phyloP scores from a whole-genome alignment of 202 grass and related monocot genomes.

The Brachypodium distachyon region DNA sequence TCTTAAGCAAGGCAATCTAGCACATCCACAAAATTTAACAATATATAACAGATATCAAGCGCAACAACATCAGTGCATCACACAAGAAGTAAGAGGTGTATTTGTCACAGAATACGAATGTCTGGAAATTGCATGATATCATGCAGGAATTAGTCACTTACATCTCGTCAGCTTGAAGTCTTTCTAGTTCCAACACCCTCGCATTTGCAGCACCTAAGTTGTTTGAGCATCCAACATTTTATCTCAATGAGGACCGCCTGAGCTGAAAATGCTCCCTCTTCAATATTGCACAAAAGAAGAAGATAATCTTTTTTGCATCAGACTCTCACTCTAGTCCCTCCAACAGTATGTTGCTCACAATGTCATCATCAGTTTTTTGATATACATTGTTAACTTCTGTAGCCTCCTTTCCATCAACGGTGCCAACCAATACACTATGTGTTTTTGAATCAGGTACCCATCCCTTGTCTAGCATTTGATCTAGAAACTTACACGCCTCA shows the following conservation, averaged over 20 bases:
- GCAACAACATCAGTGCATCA: not conserved
- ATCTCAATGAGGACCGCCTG: not conserved
- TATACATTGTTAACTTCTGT: constrained; percentile 5
- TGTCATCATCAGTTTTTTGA: constrained; percentile 18
- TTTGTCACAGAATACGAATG: not conserved
- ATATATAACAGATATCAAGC: not conserved
- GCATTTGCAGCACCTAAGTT: not conserved
- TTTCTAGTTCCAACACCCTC: not conserved
- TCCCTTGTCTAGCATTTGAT: constrained; percentile 56
- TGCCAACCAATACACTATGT: constrained; percentile 41
- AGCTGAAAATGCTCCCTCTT: not conserved
- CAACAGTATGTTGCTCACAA: constrained; percentile 48
- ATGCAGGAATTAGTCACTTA: not conserved
- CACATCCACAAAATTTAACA: not conserved
- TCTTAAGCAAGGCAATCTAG: not conserved
- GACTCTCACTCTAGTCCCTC: constrained; percentile 42
- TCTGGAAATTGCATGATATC: not conserved
- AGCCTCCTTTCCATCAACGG: not conserved
- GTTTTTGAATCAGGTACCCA: constrained; percentile 59
- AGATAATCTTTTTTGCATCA: not conserved
- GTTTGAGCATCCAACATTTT: not conserved
- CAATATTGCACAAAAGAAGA: not conserved
- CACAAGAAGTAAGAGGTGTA: not conserved
- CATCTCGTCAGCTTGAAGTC: not conserved
- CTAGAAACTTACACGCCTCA: constrained; percentile 52